Base-by-base conservation (phyloP, 1,284 basidiomycete genomes). In the Ceratorhiza oryzae-sativae region DNA sequence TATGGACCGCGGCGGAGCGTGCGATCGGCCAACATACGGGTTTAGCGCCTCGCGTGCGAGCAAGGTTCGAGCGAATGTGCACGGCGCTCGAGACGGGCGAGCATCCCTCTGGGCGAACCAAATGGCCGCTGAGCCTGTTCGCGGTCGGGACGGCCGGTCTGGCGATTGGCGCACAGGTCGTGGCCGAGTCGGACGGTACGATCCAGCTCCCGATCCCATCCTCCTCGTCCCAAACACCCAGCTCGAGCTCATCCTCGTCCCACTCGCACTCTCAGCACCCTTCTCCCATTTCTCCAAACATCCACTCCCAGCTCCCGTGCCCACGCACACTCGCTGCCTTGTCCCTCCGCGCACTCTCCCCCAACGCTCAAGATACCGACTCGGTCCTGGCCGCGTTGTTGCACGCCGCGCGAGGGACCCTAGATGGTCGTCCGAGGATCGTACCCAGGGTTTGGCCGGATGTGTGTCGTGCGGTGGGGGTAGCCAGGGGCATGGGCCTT, bases 381-480 rank as follows among this genome's bases (percentile, higher is more conserved):
- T 32, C 49, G 27, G 63, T 67, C 1, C 49, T 67, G 8, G 63
- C 63, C 20, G 63, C 63, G 23, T 36, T 67, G 13, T 42, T 67
- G 23, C 63, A 67, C 34, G 63, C 63, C 10, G 63, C 63, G 2
- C 63, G 36, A 18, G 63, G 63, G 18, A 67, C 63, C 20, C 49
- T 67, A 1, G 63, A 67, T 27, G 63, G 63, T 25, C 63, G 63
- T n/a, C 83, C 88, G 8, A 82, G 82, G 73, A 86, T 90, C 82
- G 88, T 87, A 0, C 82, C 91, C 10, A 83, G 83, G 13, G 80
- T 81, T 36, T 90, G 91, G 76, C 87, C 88, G 0, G 87, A 88
- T 72, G 85, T 86, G 72, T 84, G 82, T 70, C 79, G 82, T 1
- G 82, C 78, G 51, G 79, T 76, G 76, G 78, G 79, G 2, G 56